These are phyloP conservation scores for Hysterangium stoloniferum DNA, from an alignment of 768 basidiomycete species.

Conservation along the genomic window DNA sequence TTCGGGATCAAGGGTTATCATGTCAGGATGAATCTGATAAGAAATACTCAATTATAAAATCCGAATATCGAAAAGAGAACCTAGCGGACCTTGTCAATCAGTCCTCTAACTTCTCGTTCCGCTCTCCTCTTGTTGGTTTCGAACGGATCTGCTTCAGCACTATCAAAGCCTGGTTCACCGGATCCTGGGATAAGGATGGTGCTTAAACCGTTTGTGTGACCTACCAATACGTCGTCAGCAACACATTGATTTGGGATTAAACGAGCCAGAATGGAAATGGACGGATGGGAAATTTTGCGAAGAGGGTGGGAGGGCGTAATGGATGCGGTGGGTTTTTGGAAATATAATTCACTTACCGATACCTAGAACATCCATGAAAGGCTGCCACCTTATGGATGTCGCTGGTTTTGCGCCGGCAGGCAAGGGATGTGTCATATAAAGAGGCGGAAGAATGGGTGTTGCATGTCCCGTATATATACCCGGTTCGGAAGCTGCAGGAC, in stretches of 20 bases:
- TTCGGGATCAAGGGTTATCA: slow-evolving; percentile 79
- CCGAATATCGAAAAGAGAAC: not conserved
- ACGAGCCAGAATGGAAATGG: no score
- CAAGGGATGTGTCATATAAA: slow-evolving; percentile 85
- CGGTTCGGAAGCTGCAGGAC: slow-evolving; percentile 28
- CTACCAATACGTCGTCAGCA: slow-evolving; percentile 19
- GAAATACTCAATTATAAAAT: not conserved
- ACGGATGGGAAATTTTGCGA: no score
- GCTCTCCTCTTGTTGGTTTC: slow-evolving; percentile 74
- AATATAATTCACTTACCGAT: slow-evolving; percentile 29
- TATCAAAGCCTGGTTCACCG: slow-evolving; percentile 95
- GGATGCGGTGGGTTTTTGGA: not conserved
- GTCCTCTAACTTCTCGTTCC: slow-evolving; percentile 83
- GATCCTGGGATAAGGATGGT: slow-evolving; percentile 85
- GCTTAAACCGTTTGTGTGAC: slow-evolving; percentile 72
- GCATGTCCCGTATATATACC: slow-evolving; percentile 50
- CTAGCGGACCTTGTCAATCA: slow-evolving; percentile 72
- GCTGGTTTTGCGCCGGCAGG: slow-evolving; percentile 60
- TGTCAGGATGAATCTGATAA: slow-evolving; percentile 79
- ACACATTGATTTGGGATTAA: no score
- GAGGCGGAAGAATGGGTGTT: slow-evolving; percentile 51
- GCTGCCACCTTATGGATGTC: slow-evolving; percentile 71
- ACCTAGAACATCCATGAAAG: slow-evolving; percentile 79
- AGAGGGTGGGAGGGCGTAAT: slow-evolving; percentile 1
- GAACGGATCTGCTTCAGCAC: slow-evolving; percentile 88